Conservation (phyloP, 257 asterid genomes). For the Knoxia roxburghii region DNA sequence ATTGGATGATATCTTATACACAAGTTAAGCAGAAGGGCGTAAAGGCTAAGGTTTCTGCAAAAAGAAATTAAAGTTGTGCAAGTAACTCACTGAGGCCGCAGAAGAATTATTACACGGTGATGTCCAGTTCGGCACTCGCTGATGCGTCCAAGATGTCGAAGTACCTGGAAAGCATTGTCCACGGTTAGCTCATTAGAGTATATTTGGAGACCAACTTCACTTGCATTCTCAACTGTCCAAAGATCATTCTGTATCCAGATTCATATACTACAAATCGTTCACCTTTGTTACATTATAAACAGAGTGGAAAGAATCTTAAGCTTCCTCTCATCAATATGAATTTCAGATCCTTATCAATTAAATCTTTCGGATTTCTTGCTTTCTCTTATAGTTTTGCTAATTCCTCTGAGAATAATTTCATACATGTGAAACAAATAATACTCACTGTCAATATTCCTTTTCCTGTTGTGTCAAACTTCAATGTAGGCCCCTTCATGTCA, state of each 20-base stretch:
- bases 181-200: conserved; percentile 8
- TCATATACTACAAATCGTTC: not conserved
- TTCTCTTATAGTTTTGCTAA: not conserved
- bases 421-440: conserved; percentile 11
- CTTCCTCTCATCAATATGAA: not conserved
- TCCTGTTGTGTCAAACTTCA: conserved; percentile 91
- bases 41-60: too few relatives aligned
- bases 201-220: not conserved
- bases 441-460: conserved; percentile 83
- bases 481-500: conserved; percentile 81
- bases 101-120: conserved; percentile 70
- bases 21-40: not conserved
- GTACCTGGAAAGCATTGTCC: conserved; percentile 49
- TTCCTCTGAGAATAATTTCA: not conserved
- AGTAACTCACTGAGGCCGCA: conserved; percentile 50
- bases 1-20: conserved; percentile 1
- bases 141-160: conserved; percentile 83
- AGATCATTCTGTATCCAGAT: not conserved
- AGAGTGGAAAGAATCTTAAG: not conserved
- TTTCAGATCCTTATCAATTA: not conserved
- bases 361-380: not conserved
- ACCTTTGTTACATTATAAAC: not conserved
- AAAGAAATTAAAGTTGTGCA: not conserved
- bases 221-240: not conserved
- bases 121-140: conserved; percentile 73